Conservation (phyloP, 768 basidiomycete genomes). For the Lentinula detonsa region DNA sequence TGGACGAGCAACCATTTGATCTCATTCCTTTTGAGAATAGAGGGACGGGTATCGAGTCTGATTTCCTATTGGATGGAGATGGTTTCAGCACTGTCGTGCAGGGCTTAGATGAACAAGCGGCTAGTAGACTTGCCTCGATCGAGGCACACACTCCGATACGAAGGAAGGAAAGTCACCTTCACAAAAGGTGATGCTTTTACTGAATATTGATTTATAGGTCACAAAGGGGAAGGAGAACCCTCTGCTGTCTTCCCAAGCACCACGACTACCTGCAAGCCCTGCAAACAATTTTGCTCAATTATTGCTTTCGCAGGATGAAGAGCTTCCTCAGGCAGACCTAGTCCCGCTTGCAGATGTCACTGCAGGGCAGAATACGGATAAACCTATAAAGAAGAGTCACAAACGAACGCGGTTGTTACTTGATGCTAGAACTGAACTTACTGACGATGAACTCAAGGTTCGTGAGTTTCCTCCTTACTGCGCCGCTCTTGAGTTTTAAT, state of each 20-base stretch:
- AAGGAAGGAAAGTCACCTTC: constrained; percentile 12
- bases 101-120: background rate
- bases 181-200: background rate
- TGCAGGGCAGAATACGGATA: constrained; percentile 14
- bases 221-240: constrained; percentile 6
- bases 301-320: constrained; percentile 32
- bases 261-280: constrained; percentile 16
- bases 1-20: constrained; percentile 1
- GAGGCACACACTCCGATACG: constrained; percentile 10
- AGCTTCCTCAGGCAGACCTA: constrained; percentile 13
- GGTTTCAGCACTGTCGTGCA: background rate
- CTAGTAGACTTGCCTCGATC: background rate
- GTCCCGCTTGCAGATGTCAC: constrained; percentile 24
- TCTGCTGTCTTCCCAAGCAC: background rate
- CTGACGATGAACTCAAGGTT: constrained; percentile 78
- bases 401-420: constrained; percentile 57
- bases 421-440: constrained; percentile 73
- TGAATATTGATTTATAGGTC: background rate
- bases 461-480: background rate
- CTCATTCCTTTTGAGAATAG: constrained; percentile 8
- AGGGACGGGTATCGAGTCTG: constrained; percentile 21
- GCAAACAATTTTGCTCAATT: constrained; percentile 31
- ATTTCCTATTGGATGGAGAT: constrained; percentile 14
- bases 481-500: background rate
- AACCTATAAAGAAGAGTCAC: constrained; percentile 18